phyloP scores from a whole-genome alignment of 139 green algal species.

The Tetradesmus lagerheimii region DNA sequence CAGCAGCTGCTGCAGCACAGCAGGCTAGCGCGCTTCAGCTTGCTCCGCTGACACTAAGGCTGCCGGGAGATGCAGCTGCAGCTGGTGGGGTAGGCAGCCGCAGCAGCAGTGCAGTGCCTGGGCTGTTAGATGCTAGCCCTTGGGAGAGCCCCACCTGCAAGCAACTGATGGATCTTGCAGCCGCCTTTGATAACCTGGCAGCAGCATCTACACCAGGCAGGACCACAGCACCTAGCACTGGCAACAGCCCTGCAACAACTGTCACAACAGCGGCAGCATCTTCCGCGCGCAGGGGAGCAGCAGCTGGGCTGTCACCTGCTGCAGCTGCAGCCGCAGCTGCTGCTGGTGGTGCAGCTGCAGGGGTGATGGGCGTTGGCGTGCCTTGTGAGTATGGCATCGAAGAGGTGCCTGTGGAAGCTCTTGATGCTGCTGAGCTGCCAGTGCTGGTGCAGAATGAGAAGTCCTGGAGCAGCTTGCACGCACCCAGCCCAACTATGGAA shows the following conservation, averaged over 20 bases:
- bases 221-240: not conserved
- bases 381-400: not conserved
- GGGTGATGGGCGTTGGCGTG: not conserved
- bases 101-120: not conserved
- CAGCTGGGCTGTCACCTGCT: not conserved
- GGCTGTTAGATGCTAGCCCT: conserved; percentile 9
- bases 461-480: not conserved
- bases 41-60: not conserved
- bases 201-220: not conserved
- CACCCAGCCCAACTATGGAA: not conserved
- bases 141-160: conserved; percentile 18
- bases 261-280: not conserved
- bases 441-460: conserved; percentile 35
- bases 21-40: not conserved
- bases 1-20: conserved; percentile 2
- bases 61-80: not conserved
- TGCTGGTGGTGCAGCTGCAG: not conserved
- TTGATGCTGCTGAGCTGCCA: conserved; percentile 11
- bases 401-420: conserved; percentile 19
- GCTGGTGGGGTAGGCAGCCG: not conserved
- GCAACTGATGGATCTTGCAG: conserved; percentile 4
- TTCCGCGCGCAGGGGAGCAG: not conserved
- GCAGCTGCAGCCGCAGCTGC: conserved; percentile 6
- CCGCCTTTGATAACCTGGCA: conserved; percentile 22
- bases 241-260: not conserved